Conservation (phyloP, 805 yeast species). For the Suhomyces tanzawaensis region DNA sequence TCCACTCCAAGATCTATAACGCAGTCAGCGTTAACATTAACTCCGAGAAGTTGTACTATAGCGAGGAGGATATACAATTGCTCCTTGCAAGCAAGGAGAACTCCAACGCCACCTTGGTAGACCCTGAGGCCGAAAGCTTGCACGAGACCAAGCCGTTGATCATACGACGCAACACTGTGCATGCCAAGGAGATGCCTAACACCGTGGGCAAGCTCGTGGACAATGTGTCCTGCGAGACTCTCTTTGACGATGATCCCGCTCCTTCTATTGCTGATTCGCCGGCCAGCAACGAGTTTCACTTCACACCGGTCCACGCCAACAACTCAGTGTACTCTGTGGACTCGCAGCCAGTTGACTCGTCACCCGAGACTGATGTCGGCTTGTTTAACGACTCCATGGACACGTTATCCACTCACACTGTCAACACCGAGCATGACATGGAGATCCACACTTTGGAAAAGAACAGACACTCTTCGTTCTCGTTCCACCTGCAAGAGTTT, state of each 20-base stretch:
- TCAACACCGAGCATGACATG: slow-evolving; percentile 2
- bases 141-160: slow-evolving; percentile 14
- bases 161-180: slow-evolving; percentile 4
- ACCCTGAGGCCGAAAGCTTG: slow-evolving; percentile 9
- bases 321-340: slow-evolving; percentile 13
- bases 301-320: slow-evolving; percentile 6
- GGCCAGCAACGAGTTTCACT: slow-evolving; percentile 4
- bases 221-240: slow-evolving; percentile 3
- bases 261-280: not conserved
- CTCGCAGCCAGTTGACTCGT: slow-evolving; percentile 10
- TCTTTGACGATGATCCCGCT: not conserved
- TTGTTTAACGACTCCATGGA: slow-evolving; percentile 25
- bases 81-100: slow-evolving; percentile 13
- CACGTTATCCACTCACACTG: slow-evolving; percentile 29
- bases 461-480: not conserved
- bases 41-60: slow-evolving; percentile 26
- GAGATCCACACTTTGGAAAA: not conserved
- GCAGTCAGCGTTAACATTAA: slow-evolving; percentile 24
- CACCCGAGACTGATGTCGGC: slow-evolving; percentile 10
- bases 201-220: slow-evolving; percentile 3
- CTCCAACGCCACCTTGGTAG: slow-evolving; percentile 19
- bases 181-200: slow-evolving; percentile 17
- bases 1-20: slow-evolving; percentile 45
- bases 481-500: not conserved
- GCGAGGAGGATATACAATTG: slow-evolving; percentile 27